A percentile compares a stretch with the other conserved stretches of the same genome.
These are phyloP conservation scores for Colletotrichum noveboracense DNA, from an alignment of 2,329 filamentous ascomycete species.

Conservation along the genomic window DNA sequence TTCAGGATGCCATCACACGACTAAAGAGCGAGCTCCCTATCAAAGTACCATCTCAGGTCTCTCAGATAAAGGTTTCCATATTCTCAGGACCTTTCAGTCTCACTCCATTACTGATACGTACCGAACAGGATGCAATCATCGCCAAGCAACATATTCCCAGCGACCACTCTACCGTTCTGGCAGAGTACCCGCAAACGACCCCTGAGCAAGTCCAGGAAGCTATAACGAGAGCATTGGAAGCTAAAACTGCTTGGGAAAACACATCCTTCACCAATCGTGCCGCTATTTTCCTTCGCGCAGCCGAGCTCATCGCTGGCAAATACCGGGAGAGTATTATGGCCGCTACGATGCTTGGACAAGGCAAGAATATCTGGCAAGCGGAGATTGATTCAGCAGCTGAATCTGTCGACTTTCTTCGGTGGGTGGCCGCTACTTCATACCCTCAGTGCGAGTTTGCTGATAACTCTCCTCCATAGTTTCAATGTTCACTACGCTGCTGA, in stretches of 20 bases:
- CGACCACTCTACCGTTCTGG: conserved; percentile 78
- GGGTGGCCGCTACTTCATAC: too few species aligned
- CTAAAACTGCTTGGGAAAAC: conserved; percentile 84
- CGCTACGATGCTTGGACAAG: conserved; percentile 92
- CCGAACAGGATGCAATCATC: not conserved
- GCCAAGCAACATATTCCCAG: conserved; percentile 48
- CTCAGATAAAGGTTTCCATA: too few species aligned
- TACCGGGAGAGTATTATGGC: conserved; percentile 98
- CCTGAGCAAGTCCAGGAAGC: conserved; percentile 77
- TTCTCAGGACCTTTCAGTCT: too few species aligned
- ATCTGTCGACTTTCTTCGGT: conserved; percentile 84
- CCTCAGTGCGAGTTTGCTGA: not conserved
- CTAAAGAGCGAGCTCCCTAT: not conserved
- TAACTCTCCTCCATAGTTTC: conserved; percentile 52
- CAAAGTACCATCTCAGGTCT: not conserved
- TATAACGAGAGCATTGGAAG: conserved; percentile 82
- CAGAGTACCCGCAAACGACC: conserved; percentile 84
- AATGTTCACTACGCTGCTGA: conserved; percentile 94
- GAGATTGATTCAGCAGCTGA: conserved; percentile 98
- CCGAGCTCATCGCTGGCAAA: conserved; percentile 86
- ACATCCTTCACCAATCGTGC: conserved; percentile 90
- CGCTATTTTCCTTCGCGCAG: conserved; percentile 93
- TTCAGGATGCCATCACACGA: not conserved
- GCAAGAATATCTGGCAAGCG: conserved; percentile 98
- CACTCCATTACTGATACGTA: not conserved